Evolutionary conservation across 148 eudicot species (phyloP).

Genomic region (Beta vulgaris): DNA sequence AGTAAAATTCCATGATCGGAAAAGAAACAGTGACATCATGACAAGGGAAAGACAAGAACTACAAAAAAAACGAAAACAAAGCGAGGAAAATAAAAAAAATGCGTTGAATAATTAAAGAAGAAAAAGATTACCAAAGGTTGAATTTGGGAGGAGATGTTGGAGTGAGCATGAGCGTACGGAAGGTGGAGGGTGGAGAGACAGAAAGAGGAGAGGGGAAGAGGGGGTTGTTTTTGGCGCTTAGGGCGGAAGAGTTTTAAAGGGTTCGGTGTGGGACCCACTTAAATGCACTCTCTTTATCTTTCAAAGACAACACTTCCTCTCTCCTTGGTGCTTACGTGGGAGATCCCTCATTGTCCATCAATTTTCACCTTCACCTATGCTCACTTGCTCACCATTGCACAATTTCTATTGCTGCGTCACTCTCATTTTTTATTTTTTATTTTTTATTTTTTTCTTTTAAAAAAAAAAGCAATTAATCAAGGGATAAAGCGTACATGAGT

Average conservation of each 20-base stretch:
- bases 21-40: not conserved
- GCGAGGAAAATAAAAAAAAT: not conserved
- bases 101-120: not conserved
- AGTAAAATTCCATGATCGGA: not conserved
- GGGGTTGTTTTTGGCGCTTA: conserved; percentile 21
- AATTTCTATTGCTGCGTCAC: too few relatives aligned
- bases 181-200: not conserved
- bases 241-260: conserved; percentile 23
- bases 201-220: not conserved
- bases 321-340: too few relatives aligned
- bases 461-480: too few relatives aligned
- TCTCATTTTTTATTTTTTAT: too few relatives aligned
- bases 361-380: too few relatives aligned
- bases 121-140: too few relatives aligned
- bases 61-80: not conserved
- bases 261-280: conserved; percentile 18
- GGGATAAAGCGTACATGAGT: too few relatives aligned
- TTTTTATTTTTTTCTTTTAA: too few relatives aligned
- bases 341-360: too few relatives aligned
- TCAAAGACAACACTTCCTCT: too few relatives aligned
- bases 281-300: too few relatives aligned
- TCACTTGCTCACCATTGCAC: too few relatives aligned
- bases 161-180: not conserved
- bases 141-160: not conserved
- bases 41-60: not conserved